Conservation (phyloP, 345 rosid genomes). For the Carallia brachiata region DNA sequence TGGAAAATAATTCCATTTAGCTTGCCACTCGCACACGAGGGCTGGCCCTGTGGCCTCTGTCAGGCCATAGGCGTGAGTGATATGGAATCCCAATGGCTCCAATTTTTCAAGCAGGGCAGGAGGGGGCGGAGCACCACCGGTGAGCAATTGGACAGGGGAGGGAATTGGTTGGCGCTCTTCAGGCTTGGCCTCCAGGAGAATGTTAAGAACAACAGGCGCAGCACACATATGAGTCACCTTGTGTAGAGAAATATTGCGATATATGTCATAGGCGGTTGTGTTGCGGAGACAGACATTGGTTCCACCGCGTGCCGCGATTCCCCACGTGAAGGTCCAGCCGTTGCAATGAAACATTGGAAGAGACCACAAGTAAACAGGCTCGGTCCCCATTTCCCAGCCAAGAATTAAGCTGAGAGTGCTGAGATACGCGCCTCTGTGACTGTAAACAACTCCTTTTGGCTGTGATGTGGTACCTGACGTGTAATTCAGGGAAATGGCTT, state of each 20-base stretch:
- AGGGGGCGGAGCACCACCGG: slow-evolving; percentile 72
- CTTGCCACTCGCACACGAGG: slow-evolving; percentile 63
- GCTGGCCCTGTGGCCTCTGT: slow-evolving; percentile 63
- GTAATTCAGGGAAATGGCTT: slow-evolving; percentile 55
- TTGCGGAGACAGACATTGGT: slow-evolving; percentile 57
- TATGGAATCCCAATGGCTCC: slow-evolving; percentile 44
- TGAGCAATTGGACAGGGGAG: slow-evolving; percentile 47
- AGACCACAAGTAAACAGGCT: slow-evolving; percentile 63
- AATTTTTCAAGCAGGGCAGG: slow-evolving; percentile 41
- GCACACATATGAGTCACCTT: slow-evolving; percentile 66
- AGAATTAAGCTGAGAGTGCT: slow-evolving; percentile 47
- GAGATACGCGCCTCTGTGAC: slow-evolving; percentile 62
- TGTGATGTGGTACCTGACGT: slow-evolving; percentile 63
- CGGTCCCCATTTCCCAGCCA: slow-evolving; percentile 51
- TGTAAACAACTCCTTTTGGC: slow-evolving; percentile 63
- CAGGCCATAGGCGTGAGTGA: slow-evolving; percentile 63
- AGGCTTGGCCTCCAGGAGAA: slow-evolving; percentile 44
- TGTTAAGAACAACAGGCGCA: slow-evolving; percentile 58
- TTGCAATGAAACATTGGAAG: slow-evolving; percentile 75
- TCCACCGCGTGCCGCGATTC: slow-evolving; percentile 60
- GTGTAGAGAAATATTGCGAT: slow-evolving; percentile 42
- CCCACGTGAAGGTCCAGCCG: slow-evolving; percentile 74
- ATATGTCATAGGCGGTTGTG: slow-evolving; percentile 41
- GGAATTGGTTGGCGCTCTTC: slow-evolving; percentile 27
- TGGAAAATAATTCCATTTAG: slow-evolving; percentile 49